Evolutionary conservation across 2,329 filamentous ascomycete genomes (phyloP), one percentile per base, ranked within the genome.

Genomic region (Apiospora aurea): DNA sequence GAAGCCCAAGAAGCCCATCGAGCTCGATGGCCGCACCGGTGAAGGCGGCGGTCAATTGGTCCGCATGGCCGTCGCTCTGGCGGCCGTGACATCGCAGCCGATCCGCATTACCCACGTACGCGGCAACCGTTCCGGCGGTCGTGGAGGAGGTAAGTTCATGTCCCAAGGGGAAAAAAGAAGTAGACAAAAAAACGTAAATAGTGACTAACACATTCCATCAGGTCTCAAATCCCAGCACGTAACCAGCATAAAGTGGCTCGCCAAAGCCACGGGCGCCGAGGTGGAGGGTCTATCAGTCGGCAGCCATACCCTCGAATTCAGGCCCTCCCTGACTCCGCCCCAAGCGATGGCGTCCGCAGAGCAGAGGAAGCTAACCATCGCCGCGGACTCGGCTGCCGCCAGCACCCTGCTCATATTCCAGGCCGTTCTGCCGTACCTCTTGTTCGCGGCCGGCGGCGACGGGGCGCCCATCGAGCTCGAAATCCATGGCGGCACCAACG

Each of bases 31-130:
- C 21, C 80, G 84, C 16, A 88, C 85, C 0, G 89, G 89, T 0
- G 89, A 91, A 77, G 90, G 90, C 5, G 90, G 89, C 4, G 90
- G 90, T 2, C 90, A 92, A 75, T 79, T 92, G 0, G 85, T 91
- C 0, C 82, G 90, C 61, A 81, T 90, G 1, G 88, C 89, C 2
- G 83, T 89, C 47, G 84, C 84, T 1, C 81, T 92, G 8, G 86
- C 89, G 14, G 87, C 90, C 0, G 83, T 91, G 41, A 87, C 87
- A 1, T 83, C 83, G 0, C 85, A 86, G 71, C 82, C 88, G 0
- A 82, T 92, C 43, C 83, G 82, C 38, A 88, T 92, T 71, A 81
- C 80, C 13, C 81, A 90, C 72, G 84, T 92, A 4, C 81, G 90
- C 47, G 89, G 87, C 3, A 91, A 90, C 71, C 83, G 89, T 24